Evolutionary conservation across 371 early-diverging fungal genomes (phyloP), one percentile per base, ranked within the genome.

Genomic region (Umbelopsis sp.): DNA sequence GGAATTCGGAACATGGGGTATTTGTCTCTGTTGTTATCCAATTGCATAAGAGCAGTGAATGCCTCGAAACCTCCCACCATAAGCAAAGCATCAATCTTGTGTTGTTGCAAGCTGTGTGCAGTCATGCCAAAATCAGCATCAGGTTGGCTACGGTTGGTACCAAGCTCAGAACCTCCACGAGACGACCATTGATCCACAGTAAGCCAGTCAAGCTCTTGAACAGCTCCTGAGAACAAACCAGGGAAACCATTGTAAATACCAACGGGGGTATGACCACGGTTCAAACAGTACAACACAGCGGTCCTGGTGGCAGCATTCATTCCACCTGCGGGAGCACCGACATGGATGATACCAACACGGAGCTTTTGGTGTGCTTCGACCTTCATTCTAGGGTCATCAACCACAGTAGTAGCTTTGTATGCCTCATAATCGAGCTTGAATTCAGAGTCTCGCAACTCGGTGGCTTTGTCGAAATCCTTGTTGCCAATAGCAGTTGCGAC

Each of bases 11-110:
- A 90, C 0, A 96, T 93, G 14, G 93, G 92, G 77, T 94, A 97
- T 65, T 87, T 75, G 7, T 69, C 12, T 51, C 99, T 87, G 24
- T 88, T 87, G 44, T 85, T 82, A 65, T 90, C 81, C 67, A 98
- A 78, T 62, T 89, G 86, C 7, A 89, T 76, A 66, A 94, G 78
- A 1, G 93, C 85, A 10, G 88, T 87, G 77, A 90, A 95, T 1
- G 94, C 97, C 77, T 97, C 98, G 74, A 96, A 96, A 0, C 99
- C 99, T 72, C 99, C 99, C 64, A 99, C 83, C 14, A 99, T 76
- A 75, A 99, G 78, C 75, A 99, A 79, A 20, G 91, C 90, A 69
- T 97, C 88, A 66, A 99, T 92, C 69, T 89, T 80, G 79, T 90
- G 86, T 76, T 96, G 93, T 75, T 97, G 97, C 37, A 99, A 72